A percentile compares a stretch with the other conserved stretches of the same genome.
Conservation (phyloP, 257 asterid species). For the Nicotiana benthamiana region DNA sequence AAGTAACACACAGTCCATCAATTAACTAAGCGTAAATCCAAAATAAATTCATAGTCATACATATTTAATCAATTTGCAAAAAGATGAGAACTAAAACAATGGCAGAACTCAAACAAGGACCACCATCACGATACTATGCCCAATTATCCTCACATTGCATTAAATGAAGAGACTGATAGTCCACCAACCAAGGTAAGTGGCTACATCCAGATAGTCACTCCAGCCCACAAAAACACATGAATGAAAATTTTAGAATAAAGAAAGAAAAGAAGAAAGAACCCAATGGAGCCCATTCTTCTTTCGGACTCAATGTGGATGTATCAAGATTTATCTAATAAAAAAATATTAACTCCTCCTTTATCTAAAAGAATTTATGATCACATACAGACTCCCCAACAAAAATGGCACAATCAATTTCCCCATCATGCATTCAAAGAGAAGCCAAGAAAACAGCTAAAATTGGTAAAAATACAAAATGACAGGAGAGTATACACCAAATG, state of each 20-base stretch:
- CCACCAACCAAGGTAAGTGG: conserved; percentile 14
- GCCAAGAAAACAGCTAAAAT: background rate
- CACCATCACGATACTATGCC: conserved; percentile 15
- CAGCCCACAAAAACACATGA: background rate
- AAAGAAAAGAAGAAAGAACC: background rate
- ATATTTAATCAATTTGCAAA: background rate
- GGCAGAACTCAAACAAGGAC: conserved; percentile 11
- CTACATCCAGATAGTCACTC: background rate
- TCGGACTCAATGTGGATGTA: background rate
- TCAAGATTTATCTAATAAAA: background rate
- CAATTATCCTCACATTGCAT: conserved; percentile 7
- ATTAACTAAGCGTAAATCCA: background rate
- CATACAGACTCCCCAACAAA: background rate
- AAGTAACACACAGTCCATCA: conserved; percentile 1
- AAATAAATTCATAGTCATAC: background rate
- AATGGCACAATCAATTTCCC: background rate
- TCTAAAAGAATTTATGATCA: background rate
- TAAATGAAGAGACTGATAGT: conserved; percentile 9
- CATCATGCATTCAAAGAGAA: background rate
- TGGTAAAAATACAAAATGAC: background rate
- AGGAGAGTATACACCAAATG: background rate
- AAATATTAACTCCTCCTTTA: background rate
- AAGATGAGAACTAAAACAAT: background rate
- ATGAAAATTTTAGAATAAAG: background rate
- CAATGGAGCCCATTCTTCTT: background rate